phyloP scores from a whole-genome alignment of 2,329 filamentous ascomycete genomes.

The Claviceps citrina region DNA sequence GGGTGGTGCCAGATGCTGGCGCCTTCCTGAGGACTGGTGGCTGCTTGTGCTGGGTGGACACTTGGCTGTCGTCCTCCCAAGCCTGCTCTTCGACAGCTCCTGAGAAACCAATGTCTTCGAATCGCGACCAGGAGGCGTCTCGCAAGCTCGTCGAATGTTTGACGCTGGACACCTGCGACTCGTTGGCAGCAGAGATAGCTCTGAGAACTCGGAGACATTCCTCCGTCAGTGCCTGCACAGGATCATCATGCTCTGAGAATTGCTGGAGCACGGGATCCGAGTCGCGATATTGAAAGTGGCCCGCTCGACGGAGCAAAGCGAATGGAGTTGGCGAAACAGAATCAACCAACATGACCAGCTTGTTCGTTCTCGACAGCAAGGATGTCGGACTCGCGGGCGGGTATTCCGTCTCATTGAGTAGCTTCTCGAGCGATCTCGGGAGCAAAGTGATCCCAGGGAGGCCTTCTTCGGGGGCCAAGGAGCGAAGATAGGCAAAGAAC shows the following conservation, averaged over 20 bases:
- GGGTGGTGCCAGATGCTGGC: constrained; percentile 51
- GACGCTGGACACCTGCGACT: constrained; percentile 58
- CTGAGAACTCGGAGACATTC: constrained; percentile 84
- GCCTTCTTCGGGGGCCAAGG: constrained; percentile 65
- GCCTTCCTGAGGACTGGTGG: constrained; percentile 42
- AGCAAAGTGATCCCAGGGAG: constrained; percentile 69
- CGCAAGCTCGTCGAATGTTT: constrained; percentile 58
- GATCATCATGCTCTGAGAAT: constrained; percentile 81
- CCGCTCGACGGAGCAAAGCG: constrained; percentile 72
- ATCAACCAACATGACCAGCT: constrained; percentile 93
- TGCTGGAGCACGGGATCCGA: constrained; percentile 70
- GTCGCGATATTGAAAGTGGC: constrained; percentile 89
- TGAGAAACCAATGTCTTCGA: constrained; percentile 87
- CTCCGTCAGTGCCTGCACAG: constrained; percentile 73
- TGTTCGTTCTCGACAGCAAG: constrained; percentile 66
- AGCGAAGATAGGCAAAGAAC: constrained; percentile 94
- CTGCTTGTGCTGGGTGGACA: constrained; percentile 29
- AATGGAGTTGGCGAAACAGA: constrained; percentile 90
- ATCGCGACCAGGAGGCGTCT: constrained; percentile 91
- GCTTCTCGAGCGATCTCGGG: constrained; percentile 77
- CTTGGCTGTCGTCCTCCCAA: constrained; percentile 35
- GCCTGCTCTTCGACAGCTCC: constrained; percentile 58
- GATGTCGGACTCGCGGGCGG: constrained; percentile 66
- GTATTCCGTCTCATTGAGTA: constrained; percentile 87
- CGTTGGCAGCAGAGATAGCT: constrained; percentile 76